phyloP scores from a whole-genome alignment of 306 rosid species.

The Fagus sylvatica region DNA sequence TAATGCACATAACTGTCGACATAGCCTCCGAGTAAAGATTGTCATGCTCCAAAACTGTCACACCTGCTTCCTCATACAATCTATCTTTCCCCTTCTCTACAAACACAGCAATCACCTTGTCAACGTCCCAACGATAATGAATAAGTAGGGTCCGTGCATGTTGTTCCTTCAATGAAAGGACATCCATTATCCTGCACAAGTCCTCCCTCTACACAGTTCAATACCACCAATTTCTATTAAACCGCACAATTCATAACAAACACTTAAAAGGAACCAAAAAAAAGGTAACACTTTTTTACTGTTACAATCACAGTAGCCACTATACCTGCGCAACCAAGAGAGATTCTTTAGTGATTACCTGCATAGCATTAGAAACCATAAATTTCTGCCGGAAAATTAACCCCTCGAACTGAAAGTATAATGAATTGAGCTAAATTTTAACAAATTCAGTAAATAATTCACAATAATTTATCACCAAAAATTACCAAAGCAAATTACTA shows the following conservation, averaged over 20 bases:
- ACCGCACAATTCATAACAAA: not conserved
- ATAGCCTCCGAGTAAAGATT: not conserved
- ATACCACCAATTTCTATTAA: not conserved
- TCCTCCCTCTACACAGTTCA: conserved; percentile 31
- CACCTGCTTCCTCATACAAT: conserved; percentile 38
- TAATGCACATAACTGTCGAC: conserved; percentile 21
- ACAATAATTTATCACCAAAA: too few species aligned
- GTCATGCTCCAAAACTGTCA: conserved; percentile 20
- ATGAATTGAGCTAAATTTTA: too few species aligned
- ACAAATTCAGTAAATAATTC: too few species aligned
- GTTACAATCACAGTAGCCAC: not conserved
- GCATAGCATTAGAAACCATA: not conserved
- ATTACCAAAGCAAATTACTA: too few species aligned
- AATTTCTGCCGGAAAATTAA: not conserved
- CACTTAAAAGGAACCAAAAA: not conserved
- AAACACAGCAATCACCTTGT: conserved; percentile 30
- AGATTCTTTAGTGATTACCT: conserved; percentile 35
- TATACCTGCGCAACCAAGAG: conserved; percentile 35
- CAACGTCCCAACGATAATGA: conserved; percentile 47
- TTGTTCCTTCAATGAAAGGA: conserved; percentile 40
- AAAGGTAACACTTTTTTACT: not conserved
- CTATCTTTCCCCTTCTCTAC: conserved; percentile 38
- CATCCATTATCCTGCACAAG: conserved; percentile 36
- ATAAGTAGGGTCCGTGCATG: conserved; percentile 42
- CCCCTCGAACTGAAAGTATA: too few species aligned